Evolutionary conservation across 2,329 filamentous ascomycete genomes (phyloP), one percentile per base, ranked within the genome.

Genomic region (Alternaria viburni): DNA sequence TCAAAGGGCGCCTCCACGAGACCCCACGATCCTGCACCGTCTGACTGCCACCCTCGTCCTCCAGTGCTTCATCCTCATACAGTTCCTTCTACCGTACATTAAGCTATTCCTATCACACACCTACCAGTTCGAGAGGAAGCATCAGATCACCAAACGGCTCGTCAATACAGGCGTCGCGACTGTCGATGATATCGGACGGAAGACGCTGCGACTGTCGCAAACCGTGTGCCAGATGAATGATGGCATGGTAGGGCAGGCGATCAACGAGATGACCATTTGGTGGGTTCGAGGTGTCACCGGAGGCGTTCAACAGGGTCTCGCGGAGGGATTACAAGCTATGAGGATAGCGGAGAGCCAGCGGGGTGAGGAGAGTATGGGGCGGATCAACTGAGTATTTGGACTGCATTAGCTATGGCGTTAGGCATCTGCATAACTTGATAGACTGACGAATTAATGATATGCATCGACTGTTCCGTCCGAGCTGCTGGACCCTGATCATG

Each of bases 271-370:
- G 10, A 83, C 85, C 3, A 75, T 85, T 4, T 93, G 90, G 87
- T 85, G 88, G 71, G 77, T 91, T 1, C 85, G 89, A 65, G 87
- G 88, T 19, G 80, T 93, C 54, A 85, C 88, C 2, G 89, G 88
- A 13, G 91, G 91, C 0, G 81, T 93, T 45, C 88, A 88, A 69
- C 89, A 92, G 69, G 89, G 91, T 6, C 81, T 84, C 36, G 84
- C 83, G 2, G 84, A 88, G 64, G 87, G 87, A 0, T 81, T 88
- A 76, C 74, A 79, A 19, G 79, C 84, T 45, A 64, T 86, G 51
- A 83, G 83, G 19, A 44, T 45, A 21, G 23, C 49, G 15, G 59
- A 59, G 58, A 54, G 30, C 19, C 32, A 63, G 30, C 45, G 21
- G 25, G 32, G 30, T 2, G 51, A 49, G 36, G 44, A 60, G 23